Evolutionary conservation across 345 rosid species (phyloP), one percentile per base, ranked within the genome.

Genomic region (Abelmoschus esculentus): DNA sequence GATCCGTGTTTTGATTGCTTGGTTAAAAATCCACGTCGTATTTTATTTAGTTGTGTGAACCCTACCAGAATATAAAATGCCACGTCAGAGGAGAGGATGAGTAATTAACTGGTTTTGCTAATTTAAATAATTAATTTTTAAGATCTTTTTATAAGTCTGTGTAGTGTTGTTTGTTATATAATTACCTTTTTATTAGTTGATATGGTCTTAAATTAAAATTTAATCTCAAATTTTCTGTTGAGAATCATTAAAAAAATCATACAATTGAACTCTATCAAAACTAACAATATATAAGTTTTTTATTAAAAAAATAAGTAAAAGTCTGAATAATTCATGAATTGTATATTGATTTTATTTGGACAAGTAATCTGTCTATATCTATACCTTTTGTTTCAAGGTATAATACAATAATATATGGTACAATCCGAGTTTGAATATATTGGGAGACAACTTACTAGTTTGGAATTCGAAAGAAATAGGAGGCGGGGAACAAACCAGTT

Each of bases 1-100:
- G 70, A 56, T 74, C 81, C 81, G 78, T 28, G 36, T 28, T 13
- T 29, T 65, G 36, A 14, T 46, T 67, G 53, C 52, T 72, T 62
- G 34, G 69, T 56, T 56, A 67, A 3, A 71, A 13, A 44, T 0
- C 73, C 78, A 57, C 19, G 72, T 8, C 7, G 28, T 22, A 22
- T 17, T 12, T 15, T 19, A 5, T 17, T 2, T 15, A 6, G 8
- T 1, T 10, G 50, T 17, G 38, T 65, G 69, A 18, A 22, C 61
- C 61, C 47, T 22, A 60, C 6, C 6, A 5, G 18, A 61, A 31
- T 1, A 7, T 34, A 36, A 36, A 50, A 50, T 31, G 69, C 68
- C 68, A 71, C 74, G 50, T 70, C 66, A 59, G 56, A 36, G 40
- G 8, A 36, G 7, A 36, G 0, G 10, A n/a, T n/a, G n/a, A n/a